Base-by-base conservation (phyloP, 192 early-diverging fungal species). In the Entrophospora sp. region DNA sequence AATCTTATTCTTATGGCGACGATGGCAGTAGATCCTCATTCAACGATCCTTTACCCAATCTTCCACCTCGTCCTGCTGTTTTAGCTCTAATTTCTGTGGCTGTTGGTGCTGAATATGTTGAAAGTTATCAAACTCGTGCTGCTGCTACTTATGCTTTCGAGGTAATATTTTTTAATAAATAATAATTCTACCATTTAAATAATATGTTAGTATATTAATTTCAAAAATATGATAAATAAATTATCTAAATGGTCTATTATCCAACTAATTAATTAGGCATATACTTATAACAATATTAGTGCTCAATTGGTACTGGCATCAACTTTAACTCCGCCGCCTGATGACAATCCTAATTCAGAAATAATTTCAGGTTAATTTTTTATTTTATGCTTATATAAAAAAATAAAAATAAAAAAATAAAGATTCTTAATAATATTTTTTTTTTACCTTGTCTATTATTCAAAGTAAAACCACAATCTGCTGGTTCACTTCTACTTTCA, bases 261-360 rank as follows among this genome's bases (percentile, higher is more conserved):
- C 32, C 13, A 22, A 10, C 1, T 35, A 7, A 14, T 22, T 45
- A 34, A 25, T 44, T 25, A 77, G 77, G 84, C 84, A 24, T 94
- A 85, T 65, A 79, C 91, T 2, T 79, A 87, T 57, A 81, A 88
- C 51, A 99, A 97, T 74, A 74, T 81, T 5, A 95, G 97, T 71
- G 86, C 87, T 5, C 94, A 97, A 72, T 71, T 96, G 18, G 87
- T 89, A 6, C 66, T 99, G 9, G 87, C 91, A 18, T 85, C 93
- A 5, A 96, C 92, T 5, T 68, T 99, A 20, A 89, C 83, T 24
- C 79, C 87, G 5, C 91, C 91, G 9, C 88, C 89, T 31, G 76
- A 83, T 42, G 86, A 89, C 55, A 89, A 89, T 55, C 78, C 78
- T 13, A 87, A 89, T 60, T 73, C 70, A 2, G 62, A 73, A 3